phyloP scores from a whole-genome alignment of 192 early-diverging fungal genomes.

The Mortierella hygrophila region DNA sequence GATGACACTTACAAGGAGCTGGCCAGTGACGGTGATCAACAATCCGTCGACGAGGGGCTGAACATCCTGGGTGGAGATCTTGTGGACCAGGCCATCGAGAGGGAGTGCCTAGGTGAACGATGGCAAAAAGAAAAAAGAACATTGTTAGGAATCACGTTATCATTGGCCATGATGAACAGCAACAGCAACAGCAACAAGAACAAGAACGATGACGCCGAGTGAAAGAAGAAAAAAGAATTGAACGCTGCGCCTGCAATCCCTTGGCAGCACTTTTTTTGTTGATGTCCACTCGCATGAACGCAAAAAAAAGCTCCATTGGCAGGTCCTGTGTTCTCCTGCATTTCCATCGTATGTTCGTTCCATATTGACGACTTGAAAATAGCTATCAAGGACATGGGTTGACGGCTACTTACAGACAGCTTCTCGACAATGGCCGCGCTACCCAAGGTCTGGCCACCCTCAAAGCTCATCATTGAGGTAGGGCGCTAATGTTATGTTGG shows the following conservation, averaged over 20 bases:
- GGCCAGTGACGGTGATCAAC: constrained; percentile 90
- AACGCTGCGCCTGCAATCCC: too few relatives aligned
- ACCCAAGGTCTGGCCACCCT: constrained; percentile 77
- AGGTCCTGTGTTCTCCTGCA: too few relatives aligned
- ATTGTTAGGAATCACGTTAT: neutral
- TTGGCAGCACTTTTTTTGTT: too few relatives aligned
- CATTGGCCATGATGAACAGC: neutral
- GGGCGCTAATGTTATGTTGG: constrained; percentile 67
- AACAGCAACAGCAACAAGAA: too few relatives aligned
- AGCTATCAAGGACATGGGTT: too few relatives aligned
- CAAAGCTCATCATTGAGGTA: constrained; percentile 89
- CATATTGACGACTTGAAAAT: too few relatives aligned
- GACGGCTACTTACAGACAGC: constrained; percentile 69
- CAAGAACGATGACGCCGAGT: too few relatives aligned
- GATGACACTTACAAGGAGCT: constrained; percentile 73
- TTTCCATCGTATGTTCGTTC: too few relatives aligned
- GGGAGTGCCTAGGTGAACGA: constrained; percentile 71
- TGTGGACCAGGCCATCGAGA: constrained; percentile 81
- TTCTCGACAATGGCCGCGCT: constrained; percentile 79
- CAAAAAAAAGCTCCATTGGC: too few relatives aligned
- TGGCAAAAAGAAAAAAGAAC: neutral
- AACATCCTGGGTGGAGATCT: constrained; percentile 82
- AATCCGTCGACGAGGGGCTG: constrained; percentile 75
- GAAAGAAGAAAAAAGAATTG: too few relatives aligned
- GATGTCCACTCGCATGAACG: too few relatives aligned